Evolutionary conservation across 441 rosid genomes (phyloP), one percentile per base, ranked within the genome.

Genomic region (Rhodomyrtus psidioides): DNA sequence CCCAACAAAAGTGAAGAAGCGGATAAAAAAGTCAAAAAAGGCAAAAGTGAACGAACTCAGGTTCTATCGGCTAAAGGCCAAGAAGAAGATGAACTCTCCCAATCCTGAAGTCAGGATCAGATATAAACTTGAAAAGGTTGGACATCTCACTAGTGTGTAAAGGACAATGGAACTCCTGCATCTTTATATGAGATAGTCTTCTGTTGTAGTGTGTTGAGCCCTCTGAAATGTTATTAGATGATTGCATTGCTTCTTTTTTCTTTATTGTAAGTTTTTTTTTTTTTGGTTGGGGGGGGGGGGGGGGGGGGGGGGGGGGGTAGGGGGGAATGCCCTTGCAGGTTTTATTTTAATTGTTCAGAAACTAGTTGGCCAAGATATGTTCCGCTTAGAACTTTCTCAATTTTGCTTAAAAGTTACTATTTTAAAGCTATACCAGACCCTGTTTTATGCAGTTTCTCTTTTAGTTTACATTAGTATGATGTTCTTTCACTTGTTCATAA

Each of bases 41-140:
- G 92, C 92, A 49, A 96, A 93, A 88, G 85, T 91, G 83, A 96
- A 96, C 58, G 99, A 96, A 89, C 94, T 96, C 81, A 90, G 93
- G 86, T 93, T 94, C 75, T 95, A 93, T 83, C 94, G 96, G 84
- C 91, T 94, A n/a, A 94, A 93, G 92, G 97, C 98, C 82, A 95
- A 95, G 88, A 96, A 92, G 95, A 93, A 94, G 94, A 96, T 93
- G 91, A 96, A 95, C 89, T 96, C 99, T 74, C 95, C 95, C 24
- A 94, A 95, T 84, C 98, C 98, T 26, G 96, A 94, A 94, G 96
- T 96, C 83, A 90, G 98, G 90, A 94, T 95, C 82, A 89, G 93
- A 84, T 94, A 95, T 84, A 96, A 94, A 91, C 98, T 95, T 53
- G 97, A 92, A 83, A 95, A 94, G 97, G 98, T 95, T 89, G 60